Conservation (phyloP, 1,284 basidiomycete species). For the Leccinum solheimii region DNA sequence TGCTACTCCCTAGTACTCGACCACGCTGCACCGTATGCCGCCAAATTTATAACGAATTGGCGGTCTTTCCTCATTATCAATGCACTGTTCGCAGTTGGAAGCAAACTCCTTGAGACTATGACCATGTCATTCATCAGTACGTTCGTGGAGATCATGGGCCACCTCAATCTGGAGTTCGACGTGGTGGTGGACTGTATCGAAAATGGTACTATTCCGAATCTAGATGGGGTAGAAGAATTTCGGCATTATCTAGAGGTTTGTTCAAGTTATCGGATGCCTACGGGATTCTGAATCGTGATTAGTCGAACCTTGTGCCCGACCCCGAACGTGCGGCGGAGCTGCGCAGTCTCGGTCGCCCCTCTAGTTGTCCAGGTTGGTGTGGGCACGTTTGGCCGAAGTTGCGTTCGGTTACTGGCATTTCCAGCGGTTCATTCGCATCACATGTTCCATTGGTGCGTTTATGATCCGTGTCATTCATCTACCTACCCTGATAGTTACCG, state of each 20-base stretch:
- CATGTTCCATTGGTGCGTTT: conserved; percentile 1
- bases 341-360: conserved; percentile 18
- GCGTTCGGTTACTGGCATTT: conserved; percentile 1
- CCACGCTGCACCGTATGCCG: conserved; percentile 18
- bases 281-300: not conserved
- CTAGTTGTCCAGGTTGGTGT: conserved; percentile 20
- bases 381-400: not conserved
- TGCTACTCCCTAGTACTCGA: conserved; percentile 12
- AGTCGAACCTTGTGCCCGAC: conserved; percentile 1
- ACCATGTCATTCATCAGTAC: conserved; percentile 5
- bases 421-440: conserved; percentile 14
- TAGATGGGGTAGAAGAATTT: conserved; percentile 9
- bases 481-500: not conserved
- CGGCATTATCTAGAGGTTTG: conserved; percentile 15
- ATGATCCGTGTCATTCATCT: not conserved
- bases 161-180: not conserved
- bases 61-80: conserved; percentile 4
- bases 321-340: conserved; percentile 23
- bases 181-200: too few species aligned
- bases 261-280: not conserved
- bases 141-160: conserved; percentile 8
- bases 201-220: not conserved
- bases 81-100: conserved; percentile 17
- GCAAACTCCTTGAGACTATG: not conserved
- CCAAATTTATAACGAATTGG: conserved; percentile 18